These are phyloP conservation scores for Myriosclerotinia scirpicola DNA, from an alignment of 2,329 filamentous ascomycete species.

Conservation along the genomic window DNA sequence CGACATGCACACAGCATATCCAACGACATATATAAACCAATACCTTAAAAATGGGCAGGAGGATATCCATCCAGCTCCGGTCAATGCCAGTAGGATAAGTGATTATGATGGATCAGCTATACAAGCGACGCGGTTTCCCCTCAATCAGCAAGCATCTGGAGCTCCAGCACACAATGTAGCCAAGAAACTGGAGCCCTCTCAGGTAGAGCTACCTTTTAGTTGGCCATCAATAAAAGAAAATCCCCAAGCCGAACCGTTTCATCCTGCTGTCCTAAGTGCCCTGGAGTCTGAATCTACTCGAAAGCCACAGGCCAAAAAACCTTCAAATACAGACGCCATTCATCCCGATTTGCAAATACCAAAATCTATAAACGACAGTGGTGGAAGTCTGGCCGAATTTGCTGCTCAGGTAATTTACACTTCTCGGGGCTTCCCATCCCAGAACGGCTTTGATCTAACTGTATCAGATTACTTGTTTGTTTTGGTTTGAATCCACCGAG, in stretches of 20 bases:
- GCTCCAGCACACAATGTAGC: neutral
- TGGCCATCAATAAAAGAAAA: neutral
- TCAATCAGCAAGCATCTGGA: slow-evolving; percentile 26
- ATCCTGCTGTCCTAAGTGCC: neutral
- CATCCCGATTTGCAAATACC: slow-evolving; percentile 62
- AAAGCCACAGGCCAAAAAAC: slow-evolving; percentile 30
- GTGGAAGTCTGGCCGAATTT: slow-evolving; percentile 78
- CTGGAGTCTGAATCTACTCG: slow-evolving; percentile 18
- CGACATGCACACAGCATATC: slow-evolving; percentile 54
- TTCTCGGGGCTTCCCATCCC: neutral
- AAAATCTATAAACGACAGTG: slow-evolving; percentile 69
- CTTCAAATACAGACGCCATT: slow-evolving; percentile 33
- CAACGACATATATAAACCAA: slow-evolving; percentile 46
- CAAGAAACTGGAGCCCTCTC: neutral
- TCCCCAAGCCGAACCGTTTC: neutral
- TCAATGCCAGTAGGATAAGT: neutral
- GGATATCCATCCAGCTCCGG: slow-evolving; percentile 37
- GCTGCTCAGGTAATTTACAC: slow-evolving; percentile 68
- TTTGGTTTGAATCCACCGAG: slow-evolving; percentile 94
- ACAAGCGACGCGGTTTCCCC: slow-evolving; percentile 29
- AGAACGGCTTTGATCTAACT: slow-evolving; percentile 27
- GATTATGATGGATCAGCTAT: slow-evolving; percentile 1
- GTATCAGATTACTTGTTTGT: slow-evolving; percentile 83
- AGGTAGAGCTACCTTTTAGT: neutral
- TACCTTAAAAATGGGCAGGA: slow-evolving; percentile 48